Conservation (phyloP, 2,329 filamentous ascomycete genomes). For the Dactylellina haptotyla region DNA sequence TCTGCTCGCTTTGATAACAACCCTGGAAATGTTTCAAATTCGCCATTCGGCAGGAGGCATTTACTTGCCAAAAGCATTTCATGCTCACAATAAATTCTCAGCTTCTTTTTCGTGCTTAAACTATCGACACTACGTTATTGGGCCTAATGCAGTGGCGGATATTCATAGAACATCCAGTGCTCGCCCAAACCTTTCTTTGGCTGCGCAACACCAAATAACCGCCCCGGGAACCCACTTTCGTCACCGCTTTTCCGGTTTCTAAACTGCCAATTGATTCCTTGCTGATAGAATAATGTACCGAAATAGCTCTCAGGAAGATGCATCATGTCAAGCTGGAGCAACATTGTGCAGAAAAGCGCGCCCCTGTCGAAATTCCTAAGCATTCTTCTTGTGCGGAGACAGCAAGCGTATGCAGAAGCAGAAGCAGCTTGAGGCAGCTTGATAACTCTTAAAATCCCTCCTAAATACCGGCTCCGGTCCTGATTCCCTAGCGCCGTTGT, state of each 20-base stretch:
- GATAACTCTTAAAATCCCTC: conserved; percentile 22
- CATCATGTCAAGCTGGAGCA: conserved; percentile 27
- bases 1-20: conserved; percentile 40
- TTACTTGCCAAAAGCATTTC: conserved; percentile 22
- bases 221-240: not conserved
- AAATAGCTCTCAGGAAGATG: conserved; percentile 41
- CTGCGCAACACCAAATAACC: conserved; percentile 17
- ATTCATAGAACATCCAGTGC: conserved; percentile 25
- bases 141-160: conserved; percentile 22
- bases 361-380: conserved; percentile 21
- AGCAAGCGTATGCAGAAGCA: no score
- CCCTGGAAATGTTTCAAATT: conserved; percentile 53
- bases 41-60: conserved; percentile 48
- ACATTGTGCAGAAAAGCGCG: conserved; percentile 25
- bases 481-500: conserved; percentile 15
- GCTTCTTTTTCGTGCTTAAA: conserved; percentile 40
- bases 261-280: not conserved
- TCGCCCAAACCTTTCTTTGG: conserved; percentile 14
- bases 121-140: conserved; percentile 7
- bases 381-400: conserved; percentile 19
- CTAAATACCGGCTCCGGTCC: conserved; percentile 36
- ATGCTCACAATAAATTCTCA: conserved; percentile 5
- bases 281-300: conserved; percentile 9
- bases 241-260: conserved; percentile 30
- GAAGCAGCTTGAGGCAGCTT: conserved; percentile 7